phyloP scores from a whole-genome alignment of 164 flowering plant species.

The Aristolochia fimbriata region DNA sequence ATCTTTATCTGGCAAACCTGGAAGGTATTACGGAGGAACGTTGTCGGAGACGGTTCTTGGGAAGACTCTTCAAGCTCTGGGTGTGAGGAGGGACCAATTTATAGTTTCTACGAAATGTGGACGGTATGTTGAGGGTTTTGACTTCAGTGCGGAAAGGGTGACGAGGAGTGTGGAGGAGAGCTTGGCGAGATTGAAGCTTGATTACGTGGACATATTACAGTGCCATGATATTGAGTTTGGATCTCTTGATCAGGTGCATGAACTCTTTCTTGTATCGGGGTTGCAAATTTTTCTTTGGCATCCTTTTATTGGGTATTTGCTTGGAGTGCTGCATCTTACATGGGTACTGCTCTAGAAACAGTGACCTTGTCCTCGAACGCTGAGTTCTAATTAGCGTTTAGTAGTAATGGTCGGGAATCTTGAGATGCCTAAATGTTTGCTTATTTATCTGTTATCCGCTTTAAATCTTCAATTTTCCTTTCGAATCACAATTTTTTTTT shows the following conservation, averaged over 20 bases:
- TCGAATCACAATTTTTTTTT: too few species aligned
- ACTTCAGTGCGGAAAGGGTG: slow-evolving; percentile 92
- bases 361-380: too few species aligned
- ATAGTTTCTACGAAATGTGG: slow-evolving; percentile 93
- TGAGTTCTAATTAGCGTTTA: too few species aligned
- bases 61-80: slow-evolving; percentile 57
- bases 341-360: too few species aligned
- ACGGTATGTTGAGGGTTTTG: slow-evolving; percentile 73
- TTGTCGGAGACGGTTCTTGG: slow-evolving; percentile 84
- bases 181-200: slow-evolving; percentile 77
- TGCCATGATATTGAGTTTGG: slow-evolving; percentile 98
- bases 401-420: too few species aligned
- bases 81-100: slow-evolving; percentile 55
- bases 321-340: too few species aligned
- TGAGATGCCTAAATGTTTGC: too few species aligned
- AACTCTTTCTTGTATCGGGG: background rate
- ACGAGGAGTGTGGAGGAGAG: slow-evolving; percentile 90
- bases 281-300: too few species aligned
- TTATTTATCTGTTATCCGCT: too few species aligned
- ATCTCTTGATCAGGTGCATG: slow-evolving; percentile 73
- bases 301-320: too few species aligned
- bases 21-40: slow-evolving; percentile 82
- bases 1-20: background rate
- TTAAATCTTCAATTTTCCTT: too few species aligned
- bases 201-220: slow-evolving; percentile 89